phyloP scores from a whole-genome alignment of 805 yeast genomes.

The Saturnispora sanitii region DNA sequence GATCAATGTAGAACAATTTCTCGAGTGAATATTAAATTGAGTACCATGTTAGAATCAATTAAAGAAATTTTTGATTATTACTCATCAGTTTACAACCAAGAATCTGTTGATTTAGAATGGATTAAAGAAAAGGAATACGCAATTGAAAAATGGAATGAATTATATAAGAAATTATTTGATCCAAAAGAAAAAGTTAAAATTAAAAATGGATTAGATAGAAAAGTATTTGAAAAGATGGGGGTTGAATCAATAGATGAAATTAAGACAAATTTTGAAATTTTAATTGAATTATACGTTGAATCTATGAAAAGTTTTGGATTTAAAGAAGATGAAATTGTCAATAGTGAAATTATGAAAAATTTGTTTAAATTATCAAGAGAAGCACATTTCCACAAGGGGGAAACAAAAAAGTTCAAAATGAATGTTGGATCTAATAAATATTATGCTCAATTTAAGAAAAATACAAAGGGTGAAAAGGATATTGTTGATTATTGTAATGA shows the following conservation, averaged over 20 bases:
- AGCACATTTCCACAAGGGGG: slow-evolving; percentile 14
- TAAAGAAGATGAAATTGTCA: slow-evolving; percentile 15
- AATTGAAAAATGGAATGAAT: slow-evolving; percentile 33
- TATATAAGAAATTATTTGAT: slow-evolving; percentile 27
- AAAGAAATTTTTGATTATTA: slow-evolving; percentile 37
- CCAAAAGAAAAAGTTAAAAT: slow-evolving; percentile 15
- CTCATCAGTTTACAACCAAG: slow-evolving; percentile 28
- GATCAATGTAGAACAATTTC: slow-evolving; percentile 46
- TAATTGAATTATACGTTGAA: slow-evolving; percentile 15
- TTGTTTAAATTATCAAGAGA: slow-evolving; percentile 19
- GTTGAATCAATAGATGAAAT: slow-evolving; percentile 7
- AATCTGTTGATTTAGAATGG: slow-evolving; percentile 25
- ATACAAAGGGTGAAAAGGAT: slow-evolving; percentile 6
- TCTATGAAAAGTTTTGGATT: slow-evolving; percentile 18
- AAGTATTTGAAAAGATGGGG: slow-evolving; percentile 14
- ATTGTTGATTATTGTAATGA: slow-evolving; percentile 10
- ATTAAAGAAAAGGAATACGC: slow-evolving; percentile 31
- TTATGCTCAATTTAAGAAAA: slow-evolving; percentile 10
- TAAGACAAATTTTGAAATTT: slow-evolving; percentile 21
- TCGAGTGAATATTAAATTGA: slow-evolving; percentile 41
- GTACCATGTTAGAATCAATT: slow-evolving; percentile 29
- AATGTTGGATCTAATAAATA: slow-evolving; percentile 4
- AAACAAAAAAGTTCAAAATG: slow-evolving; percentile 3
- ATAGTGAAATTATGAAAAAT: slow-evolving; percentile 17
- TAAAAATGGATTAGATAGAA: slow-evolving; percentile 14